These are phyloP conservation scores for Hydrangea macrophylla DNA, from an alignment of 148 eudicot genomes.

Conservation along the genomic window DNA sequence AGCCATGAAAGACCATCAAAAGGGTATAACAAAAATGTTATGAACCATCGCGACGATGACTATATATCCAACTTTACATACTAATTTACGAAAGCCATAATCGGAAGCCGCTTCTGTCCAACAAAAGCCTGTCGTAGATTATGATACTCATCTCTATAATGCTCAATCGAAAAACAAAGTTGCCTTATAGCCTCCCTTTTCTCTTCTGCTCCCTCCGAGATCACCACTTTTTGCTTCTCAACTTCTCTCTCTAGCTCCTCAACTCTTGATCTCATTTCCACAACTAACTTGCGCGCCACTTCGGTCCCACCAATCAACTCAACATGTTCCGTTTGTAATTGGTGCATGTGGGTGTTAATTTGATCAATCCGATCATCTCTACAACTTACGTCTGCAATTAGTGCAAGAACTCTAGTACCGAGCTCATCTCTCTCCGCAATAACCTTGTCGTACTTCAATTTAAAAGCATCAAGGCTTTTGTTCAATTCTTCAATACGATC, in stretches of 20 bases:
- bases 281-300: conserved; percentile 23
- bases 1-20: too few relatives aligned
- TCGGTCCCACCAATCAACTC: conserved; percentile 31
- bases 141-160: conserved; percentile 60
- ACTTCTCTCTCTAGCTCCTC: conserved; percentile 51
- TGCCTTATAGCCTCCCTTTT: conserved; percentile 86
- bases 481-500: conserved; percentile 32
- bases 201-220: conserved; percentile 67
- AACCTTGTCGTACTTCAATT: conserved; percentile 36
- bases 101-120: conserved; percentile 39
- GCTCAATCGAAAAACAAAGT: conserved; percentile 79
- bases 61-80: background rate
- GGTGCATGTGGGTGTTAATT: conserved; percentile 43
- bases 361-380: conserved; percentile 40
- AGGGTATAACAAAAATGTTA: background rate
- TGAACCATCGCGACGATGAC: background rate
- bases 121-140: conserved; percentile 56
- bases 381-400: conserved; percentile 25
- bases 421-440: conserved; percentile 41
- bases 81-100: conserved; percentile 33
- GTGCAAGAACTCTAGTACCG: conserved; percentile 19
- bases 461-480: conserved; percentile 30
- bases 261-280: conserved; percentile 38
- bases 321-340: conserved; percentile 38
- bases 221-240: conserved; percentile 41